A percentile compares a stretch with the other conserved stretches of the same genome.
Conservation (phyloP, 495 filamentous ascomycete species). For the Neurospora terricola region DNA sequence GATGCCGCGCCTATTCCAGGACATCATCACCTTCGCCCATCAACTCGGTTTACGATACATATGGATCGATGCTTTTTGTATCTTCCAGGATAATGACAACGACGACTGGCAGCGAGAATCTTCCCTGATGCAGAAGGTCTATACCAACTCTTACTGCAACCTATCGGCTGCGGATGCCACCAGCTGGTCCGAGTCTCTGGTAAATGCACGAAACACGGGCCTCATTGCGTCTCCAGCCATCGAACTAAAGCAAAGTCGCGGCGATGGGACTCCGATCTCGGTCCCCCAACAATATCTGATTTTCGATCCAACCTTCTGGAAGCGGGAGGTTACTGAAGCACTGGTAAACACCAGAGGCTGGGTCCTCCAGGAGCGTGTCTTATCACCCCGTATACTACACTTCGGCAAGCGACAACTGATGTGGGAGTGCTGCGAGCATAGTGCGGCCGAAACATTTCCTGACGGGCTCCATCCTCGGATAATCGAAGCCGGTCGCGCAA, state of each 20-base stretch:
- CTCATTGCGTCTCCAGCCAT: neutral
- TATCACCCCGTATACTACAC: conserved; percentile 1
- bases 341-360: neutral
- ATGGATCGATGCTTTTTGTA: neutral
- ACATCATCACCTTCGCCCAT: neutral
- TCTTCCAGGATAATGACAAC: neutral
- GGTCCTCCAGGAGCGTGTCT: conserved; percentile 1
- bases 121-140: conserved; percentile 1
- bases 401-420: neutral
- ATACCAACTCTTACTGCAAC: neutral
- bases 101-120: conserved; percentile 1
- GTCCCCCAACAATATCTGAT: neutral
- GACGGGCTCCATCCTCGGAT: neutral
- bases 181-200: neutral
- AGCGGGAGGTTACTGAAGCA: neutral
- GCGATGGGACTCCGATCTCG: neutral
- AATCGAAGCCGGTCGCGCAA: neutral
- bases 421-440: conserved; percentile 3
- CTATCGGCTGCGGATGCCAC: neutral
- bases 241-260: neutral
- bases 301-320: neutral
- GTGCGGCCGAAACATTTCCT: neutral
- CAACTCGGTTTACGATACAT: neutral
- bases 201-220: neutral
- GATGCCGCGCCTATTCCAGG: neutral